Percentiles rank a stretch among this genome's conserved stretches.
These are phyloP conservation scores for Metschnikowia picachoensis DNA, from an alignment of 805 yeast genomes.

Conservation along the genomic window DNA sequence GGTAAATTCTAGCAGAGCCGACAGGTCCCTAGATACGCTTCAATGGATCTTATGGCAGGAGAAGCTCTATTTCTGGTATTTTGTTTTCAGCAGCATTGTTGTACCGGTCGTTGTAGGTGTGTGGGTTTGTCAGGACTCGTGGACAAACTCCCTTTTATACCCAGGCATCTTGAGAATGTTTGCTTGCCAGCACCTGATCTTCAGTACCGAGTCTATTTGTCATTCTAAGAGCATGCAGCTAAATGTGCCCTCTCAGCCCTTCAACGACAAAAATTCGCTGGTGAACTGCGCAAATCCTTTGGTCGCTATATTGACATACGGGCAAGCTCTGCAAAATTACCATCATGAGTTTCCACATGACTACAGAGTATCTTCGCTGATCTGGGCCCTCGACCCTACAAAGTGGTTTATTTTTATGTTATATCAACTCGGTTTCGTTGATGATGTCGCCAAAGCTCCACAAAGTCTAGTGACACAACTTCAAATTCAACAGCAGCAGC, in stretches of 20 bases:
- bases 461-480: conserved; percentile 63
- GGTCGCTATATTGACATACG: conserved; percentile 67
- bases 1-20: conserved; percentile 4
- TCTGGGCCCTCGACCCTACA: conserved; percentile 83
- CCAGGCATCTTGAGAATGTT: conserved; percentile 74
- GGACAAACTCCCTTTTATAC: conserved; percentile 46
- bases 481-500: conserved; percentile 67
- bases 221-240: conserved; percentile 62
- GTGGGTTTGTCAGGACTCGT: conserved; percentile 27
- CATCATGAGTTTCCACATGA: conserved; percentile 96
- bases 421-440: conserved; percentile 53
- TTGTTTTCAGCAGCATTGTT: conserved; percentile 27
- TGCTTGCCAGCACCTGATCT: conserved; percentile 73
- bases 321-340: conserved; percentile 89
- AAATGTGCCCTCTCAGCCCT: conserved; percentile 55
- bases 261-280: conserved; percentile 61
- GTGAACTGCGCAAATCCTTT: conserved; percentile 56
- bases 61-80: conserved; percentile 23
- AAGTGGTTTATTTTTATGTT: conserved; percentile 64
- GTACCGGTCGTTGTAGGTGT: conserved; percentile 29
- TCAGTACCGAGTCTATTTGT: conserved; percentile 78
- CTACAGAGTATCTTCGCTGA: conserved; percentile 68
- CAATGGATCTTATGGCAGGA: conserved; percentile 36
- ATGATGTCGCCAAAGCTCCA: conserved; percentile 56
- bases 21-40: conserved; percentile 15